These are phyloP conservation scores for Ophiognomonia clavigignenti-juglandacearum DNA, from an alignment of 2,329 filamentous ascomycete species.

Conservation along the genomic window DNA sequence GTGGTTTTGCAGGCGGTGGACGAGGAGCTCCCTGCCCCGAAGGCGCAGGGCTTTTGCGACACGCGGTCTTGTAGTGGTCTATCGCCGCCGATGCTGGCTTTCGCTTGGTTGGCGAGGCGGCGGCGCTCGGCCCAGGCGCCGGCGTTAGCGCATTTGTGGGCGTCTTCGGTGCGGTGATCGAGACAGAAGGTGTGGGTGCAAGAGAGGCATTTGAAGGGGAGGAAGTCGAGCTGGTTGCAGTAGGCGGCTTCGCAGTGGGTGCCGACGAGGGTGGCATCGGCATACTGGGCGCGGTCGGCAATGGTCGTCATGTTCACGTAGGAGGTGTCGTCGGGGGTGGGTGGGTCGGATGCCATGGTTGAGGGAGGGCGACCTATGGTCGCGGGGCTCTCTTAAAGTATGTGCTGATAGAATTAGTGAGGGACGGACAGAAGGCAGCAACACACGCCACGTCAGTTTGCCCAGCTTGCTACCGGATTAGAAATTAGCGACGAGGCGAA, in stretches of 20 bases:
- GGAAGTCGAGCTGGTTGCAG: slow-evolving; percentile 93
- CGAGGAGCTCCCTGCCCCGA: too few species aligned
- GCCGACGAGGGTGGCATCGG: slow-evolving; percentile 79
- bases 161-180: slow-evolving; percentile 82
- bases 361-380: not conserved
- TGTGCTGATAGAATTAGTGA: not conserved
- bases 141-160: slow-evolving; percentile 63
- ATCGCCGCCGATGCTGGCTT: slow-evolving; percentile 49
- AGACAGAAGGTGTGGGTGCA: slow-evolving; percentile 84
- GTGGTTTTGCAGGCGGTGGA: slow-evolving; percentile 61
- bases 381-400: not conserved
- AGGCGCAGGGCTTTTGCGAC: slow-evolving; percentile 63
- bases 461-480: slow-evolving; percentile 9
- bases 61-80: slow-evolving; percentile 50
- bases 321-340: slow-evolving; percentile 38
- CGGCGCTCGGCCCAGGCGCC: slow-evolving; percentile 59
- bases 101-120: slow-evolving; percentile 49
- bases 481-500: slow-evolving; percentile 22
- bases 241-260: slow-evolving; percentile 86
- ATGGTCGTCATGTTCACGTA: slow-evolving; percentile 69
- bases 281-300: slow-evolving; percentile 24
- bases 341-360: slow-evolving; percentile 49
- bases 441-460: slow-evolving; percentile 10
- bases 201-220: slow-evolving; percentile 90
- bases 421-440: slow-evolving; percentile 6